Evolutionary conservation across 768 basidiomycete genomes (phyloP), one percentile per base, ranked within the genome.

Genomic region (Gloeophyllum trabeum): DNA sequence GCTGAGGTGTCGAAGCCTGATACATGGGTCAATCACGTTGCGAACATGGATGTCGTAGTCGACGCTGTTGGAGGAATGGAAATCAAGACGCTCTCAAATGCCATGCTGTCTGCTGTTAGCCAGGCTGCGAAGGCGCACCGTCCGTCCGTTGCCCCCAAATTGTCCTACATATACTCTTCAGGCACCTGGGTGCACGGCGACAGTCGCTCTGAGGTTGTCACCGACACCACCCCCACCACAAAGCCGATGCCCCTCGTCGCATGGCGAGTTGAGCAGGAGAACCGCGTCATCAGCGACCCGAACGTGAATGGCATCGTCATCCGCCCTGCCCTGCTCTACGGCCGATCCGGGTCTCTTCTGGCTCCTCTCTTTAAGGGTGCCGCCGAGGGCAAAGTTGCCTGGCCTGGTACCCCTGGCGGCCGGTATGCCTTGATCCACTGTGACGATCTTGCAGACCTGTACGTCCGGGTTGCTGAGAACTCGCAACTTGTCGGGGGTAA

Each of bases 361-460:
- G 49, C 45, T 0, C 18, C 40, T 16, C 28, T 57, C 14, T 64
- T 65, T 43, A 49, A 53, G 18, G 45, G 42, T 0, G 51, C 59
- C 7, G 50, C 45, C 20, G 46, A 39, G 2, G 50, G 52, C 4
- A 50, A 49, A 39, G 50, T 57, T 4, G 44, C 43, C 4, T 54
- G 51, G 48, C 47, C 51, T 18, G 61, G 59, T 16, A 53, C 51
- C 35, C 50, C 51, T 0, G 60, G 54, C 4, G 43, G 52, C 7
- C 53, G 60, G n/a, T 46, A 50, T 18, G 34, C 51, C 7, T 46
- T 57, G 14, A 54, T 65, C 14, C 61, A 65, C 40, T 13, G 41
- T 4, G 63, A 65, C 35, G 63, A 63, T 42, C 49, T 60, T 18
- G 63, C 63, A 6, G 61, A 64, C 35, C 22, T 58, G 10, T 63